phyloP scores from a whole-genome alignment of 2,329 filamentous ascomycete genomes.

The Exophiala mesophila region DNA sequence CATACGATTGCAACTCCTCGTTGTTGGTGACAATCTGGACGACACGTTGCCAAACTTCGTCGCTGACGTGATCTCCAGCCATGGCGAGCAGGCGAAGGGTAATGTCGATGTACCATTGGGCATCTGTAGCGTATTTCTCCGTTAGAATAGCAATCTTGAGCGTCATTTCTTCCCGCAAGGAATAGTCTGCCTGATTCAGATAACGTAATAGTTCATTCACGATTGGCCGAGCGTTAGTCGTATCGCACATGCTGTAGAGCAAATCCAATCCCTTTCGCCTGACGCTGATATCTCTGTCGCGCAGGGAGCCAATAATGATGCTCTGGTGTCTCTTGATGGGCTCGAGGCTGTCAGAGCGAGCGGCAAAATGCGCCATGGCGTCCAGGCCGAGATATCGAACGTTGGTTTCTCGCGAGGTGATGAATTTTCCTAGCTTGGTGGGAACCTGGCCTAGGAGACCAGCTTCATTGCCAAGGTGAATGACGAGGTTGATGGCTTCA shows the following conservation, averaged over 20 bases:
- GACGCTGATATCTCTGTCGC: constrained; percentile 95
- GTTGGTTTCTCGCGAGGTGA: constrained; percentile 94
- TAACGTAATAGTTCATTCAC: constrained; percentile 92
- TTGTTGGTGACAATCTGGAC: constrained; percentile 99
- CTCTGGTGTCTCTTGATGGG: constrained; percentile 98
- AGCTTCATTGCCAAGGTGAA: constrained; percentile 92
- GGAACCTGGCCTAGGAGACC: constrained; percentile 96
- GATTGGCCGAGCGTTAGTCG: constrained; percentile 86
- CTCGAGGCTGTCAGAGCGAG: constrained; percentile 85
- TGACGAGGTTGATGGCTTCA: constrained; percentile 97
- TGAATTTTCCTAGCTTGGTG: constrained; percentile 83
- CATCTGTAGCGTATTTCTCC: constrained; percentile 96
- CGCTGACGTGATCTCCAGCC: constrained; percentile 96
- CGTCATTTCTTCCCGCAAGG: constrained; percentile 98
- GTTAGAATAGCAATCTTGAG: constrained; percentile 97
- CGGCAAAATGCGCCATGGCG: constrained; percentile 96
- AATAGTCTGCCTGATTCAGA: constrained; percentile 93
- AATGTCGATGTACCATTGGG: constrained; percentile 99
- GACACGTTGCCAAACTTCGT: constrained; percentile 98
- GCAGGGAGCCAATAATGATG: constrained; percentile 88
- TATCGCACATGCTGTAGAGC: constrained; percentile 99
- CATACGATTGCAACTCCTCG: constrained; percentile 94
- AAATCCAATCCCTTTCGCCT: constrained; percentile 91
- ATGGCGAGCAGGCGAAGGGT: constrained; percentile 90
- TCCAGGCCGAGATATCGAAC: constrained; percentile 93